A percentile compares a stretch with the other conserved stretches of the same genome.
Evolutionary conservation across 2,329 filamentous ascomycete genomes (phyloP).

Genomic region (Apiospora pterosperma): DNA sequence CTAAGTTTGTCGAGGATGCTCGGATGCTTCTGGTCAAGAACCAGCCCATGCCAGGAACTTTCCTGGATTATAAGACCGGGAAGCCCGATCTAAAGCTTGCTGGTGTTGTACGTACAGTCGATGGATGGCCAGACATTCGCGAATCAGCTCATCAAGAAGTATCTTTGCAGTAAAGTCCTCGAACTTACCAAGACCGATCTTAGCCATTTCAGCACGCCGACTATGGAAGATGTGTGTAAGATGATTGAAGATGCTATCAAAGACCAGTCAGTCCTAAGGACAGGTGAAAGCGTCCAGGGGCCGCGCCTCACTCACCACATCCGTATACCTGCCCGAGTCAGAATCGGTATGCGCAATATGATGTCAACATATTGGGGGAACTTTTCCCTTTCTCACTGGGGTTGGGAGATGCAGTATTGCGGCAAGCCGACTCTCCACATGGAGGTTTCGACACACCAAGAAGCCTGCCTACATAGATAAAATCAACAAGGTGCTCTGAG

Average conservation of each 20-base stretch:
- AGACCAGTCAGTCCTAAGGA: conserved; percentile 32
- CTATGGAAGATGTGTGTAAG: conserved; percentile 48
- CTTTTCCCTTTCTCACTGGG: conserved; percentile 61
- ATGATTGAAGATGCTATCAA: conserved; percentile 45
- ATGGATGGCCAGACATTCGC: conserved; percentile 49
- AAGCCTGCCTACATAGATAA: no score
- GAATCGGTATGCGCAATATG: conserved; percentile 58
- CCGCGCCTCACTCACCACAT: conserved; percentile 13
- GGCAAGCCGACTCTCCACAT: no score
- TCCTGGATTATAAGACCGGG: conserved; percentile 54
- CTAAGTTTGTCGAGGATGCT: conserved; percentile 59
- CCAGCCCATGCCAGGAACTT: conserved; percentile 64
- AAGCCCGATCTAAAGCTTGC: conserved; percentile 32
- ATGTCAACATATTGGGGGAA: conserved; percentile 72
- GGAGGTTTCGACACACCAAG: no score
- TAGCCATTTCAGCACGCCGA: conserved; percentile 25
- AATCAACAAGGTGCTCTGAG: no score
- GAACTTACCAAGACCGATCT: conserved; percentile 30
- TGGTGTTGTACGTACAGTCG: neutral
- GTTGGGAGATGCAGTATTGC: conserved; percentile 60
- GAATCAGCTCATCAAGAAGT: conserved; percentile 51
- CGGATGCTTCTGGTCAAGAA: conserved; percentile 40
- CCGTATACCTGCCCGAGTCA: conserved; percentile 14
- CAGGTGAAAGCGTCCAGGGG: conserved; percentile 31
- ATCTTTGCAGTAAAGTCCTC: conserved; percentile 39